Base-by-base conservation (phyloP, 768 basidiomycete species). In the Mycena venus region DNA sequence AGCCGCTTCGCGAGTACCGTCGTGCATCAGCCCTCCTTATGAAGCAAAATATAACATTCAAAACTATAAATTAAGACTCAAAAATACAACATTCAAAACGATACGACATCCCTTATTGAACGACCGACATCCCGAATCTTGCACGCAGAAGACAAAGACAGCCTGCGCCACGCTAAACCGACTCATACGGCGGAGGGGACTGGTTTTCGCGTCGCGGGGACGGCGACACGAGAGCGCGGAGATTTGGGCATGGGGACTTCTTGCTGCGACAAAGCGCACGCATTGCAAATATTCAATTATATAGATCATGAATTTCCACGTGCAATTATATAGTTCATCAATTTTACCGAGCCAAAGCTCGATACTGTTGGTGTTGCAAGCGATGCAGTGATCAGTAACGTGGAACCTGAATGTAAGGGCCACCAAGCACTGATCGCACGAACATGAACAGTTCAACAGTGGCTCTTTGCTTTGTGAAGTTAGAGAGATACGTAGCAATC, bases 1-100 rank as follows among this genome's bases (percentile, higher is more conserved):
- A 70, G 68, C 21, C 53, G 53, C 38, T 68, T 58, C 23, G 66
- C 66, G 38, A 56, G 66, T 15, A 68, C 66, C 17, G 55, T 68
- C 27, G 66, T 68, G 36, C 66, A 68, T 21, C 53, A 68, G 53
- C 63, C 47, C 27, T 59, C 42, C 42, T 8, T 59, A 23, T 59
- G 36, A 38, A 38, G 34, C 17, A 59, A 56, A 56, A 56, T 6
- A 56, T 29, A 17, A 32, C 55, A 56, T 56, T 56, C 55, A 56
- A 56, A 56, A 31, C 55, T 56, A 29, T 56, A 56, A 31, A 6
- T 31, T 31, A 29, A 56, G 6, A 42, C 36, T 15, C 25, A 61
- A 60, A n/a, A 60, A 60, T 21, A n/a, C 59, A 34, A 7, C 36
- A 60, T 25, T 12, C 36, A 53, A 53, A 25, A 9, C n/a, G n/a